Evolutionary conservation across 371 early-diverging fungal genomes (phyloP), one percentile per base, ranked within the genome.

Genomic region (Rhizopus delemar): DNA sequence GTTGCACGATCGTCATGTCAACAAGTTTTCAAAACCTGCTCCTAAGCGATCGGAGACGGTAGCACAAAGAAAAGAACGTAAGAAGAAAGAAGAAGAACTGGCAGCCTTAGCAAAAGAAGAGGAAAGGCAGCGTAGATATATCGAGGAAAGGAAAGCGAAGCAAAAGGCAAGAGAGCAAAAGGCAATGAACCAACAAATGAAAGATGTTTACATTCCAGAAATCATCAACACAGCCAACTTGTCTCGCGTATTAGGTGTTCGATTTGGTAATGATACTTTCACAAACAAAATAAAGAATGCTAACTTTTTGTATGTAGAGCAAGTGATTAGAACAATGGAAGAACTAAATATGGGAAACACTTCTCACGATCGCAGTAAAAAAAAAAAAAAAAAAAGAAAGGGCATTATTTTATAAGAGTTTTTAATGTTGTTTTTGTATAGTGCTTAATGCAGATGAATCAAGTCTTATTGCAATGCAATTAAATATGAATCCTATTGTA

Each of bases 371-470:
- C 78, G 84, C 45, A 76, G 84, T 83, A 78, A 68, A 81, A 68
- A 22, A 22, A 22, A 2, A 22, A 22, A 22, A 2, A 78, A 68
- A 81, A 68, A 22, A 22, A 22, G 22, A 22, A 22, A 22, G 22
- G 22, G 2, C 22, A 22, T 22, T 22, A 22, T 22, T 22, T 22
- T 22, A 22, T 22, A 22, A 22, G 22, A 2, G 22, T 55, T 34
- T 3, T 6, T 36, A 32, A 36, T 22, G 22, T 22, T 22, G 22
- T 22, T 22, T 22, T 8, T 39, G 35, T 51, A 5, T 68, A 90
- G 90, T 94, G 62, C 69, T 97, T 16, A 85, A 81, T 52, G 69
- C 90, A 9, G 96, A 96, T 54, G 91, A 89, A 69, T 93, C 96
- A 0, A 87, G 88, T 46, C 70, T 93, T 57, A 84, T 97, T 64